phyloP scores from a whole-genome alignment of 1,139 yeast genomes.

The Hansenula anomala region DNA sequence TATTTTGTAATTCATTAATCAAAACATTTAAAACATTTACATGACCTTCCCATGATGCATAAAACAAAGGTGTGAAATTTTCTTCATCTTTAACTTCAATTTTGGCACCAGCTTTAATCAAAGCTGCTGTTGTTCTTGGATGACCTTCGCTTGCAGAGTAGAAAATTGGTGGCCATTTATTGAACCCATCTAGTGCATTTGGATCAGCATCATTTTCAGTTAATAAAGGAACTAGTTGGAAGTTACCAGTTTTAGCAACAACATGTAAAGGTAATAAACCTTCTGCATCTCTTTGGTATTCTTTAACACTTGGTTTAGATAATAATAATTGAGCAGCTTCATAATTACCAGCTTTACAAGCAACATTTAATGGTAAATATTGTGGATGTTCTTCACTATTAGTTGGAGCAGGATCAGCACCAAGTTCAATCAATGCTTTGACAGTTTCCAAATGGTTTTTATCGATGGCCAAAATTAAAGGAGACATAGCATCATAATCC shows the following conservation, averaged over 20 bases:
- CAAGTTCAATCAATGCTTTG: constrained; percentile 31
- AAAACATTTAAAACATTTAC: constrained; percentile 71
- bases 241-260: constrained; percentile 80
- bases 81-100: constrained; percentile 76
- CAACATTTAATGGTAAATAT: constrained; percentile 82
- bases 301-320: constrained; percentile 27
- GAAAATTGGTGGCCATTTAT: constrained; percentile 92
- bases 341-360: constrained; percentile 81
- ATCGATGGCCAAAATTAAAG: constrained; percentile 74
- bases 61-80: constrained; percentile 76
- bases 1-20: constrained; percentile 27
- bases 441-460: constrained; percentile 58
- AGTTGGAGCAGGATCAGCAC: constrained; percentile 53
- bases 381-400: constrained; percentile 46
- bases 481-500: constrained; percentile 76
- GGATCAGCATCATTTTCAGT: constrained; percentile 73
- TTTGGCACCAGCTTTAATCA: constrained; percentile 71
- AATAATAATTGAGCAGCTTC: constrained; percentile 53
- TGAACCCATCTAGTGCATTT: constrained; percentile 75
- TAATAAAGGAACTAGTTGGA: constrained; percentile 59
- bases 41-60: constrained; percentile 94
- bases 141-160: constrained; percentile 90
- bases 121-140: constrained; percentile 59
- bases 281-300: constrained; percentile 67
- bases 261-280: constrained; percentile 88